Evolutionary conservation across 208 protist species (phyloP).

Genomic region (Leptomonas pyrrhocoris): DNA sequence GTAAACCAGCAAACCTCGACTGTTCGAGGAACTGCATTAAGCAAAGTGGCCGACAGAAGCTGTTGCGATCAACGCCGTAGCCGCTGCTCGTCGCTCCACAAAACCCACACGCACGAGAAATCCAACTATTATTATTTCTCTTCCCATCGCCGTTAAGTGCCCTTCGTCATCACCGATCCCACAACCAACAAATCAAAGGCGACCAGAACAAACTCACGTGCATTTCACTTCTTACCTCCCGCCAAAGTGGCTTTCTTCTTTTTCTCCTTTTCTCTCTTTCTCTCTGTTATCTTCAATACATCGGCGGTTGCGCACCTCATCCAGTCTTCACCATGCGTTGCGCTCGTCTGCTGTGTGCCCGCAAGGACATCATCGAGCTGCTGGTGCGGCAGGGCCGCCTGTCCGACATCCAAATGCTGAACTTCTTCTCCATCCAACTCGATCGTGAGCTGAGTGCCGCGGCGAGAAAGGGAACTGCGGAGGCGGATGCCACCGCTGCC

Average conservation of each 20-base stretch:
- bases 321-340: constrained; percentile 22
- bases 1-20: too few relatives aligned
- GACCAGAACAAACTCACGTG: too few relatives aligned
- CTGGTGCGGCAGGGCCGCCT: constrained; percentile 68
- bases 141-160: too few relatives aligned
- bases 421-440: constrained; percentile 63
- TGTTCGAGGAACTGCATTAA: too few relatives aligned
- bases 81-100: too few relatives aligned
- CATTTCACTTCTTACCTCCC: not conserved
- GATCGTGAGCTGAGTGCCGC: constrained; percentile 21
- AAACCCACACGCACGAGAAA: too few relatives aligned
- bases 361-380: constrained; percentile 66
- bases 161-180: too few relatives aligned
- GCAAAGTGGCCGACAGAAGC: too few relatives aligned
- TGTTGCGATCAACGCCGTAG: too few relatives aligned
- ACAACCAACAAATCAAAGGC: too few relatives aligned
- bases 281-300: not conserved
- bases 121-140: too few relatives aligned
- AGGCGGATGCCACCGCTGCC: not conserved
- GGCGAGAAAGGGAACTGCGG: not conserved
- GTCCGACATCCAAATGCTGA: constrained; percentile 68
- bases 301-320: too few relatives aligned
- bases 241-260: not conserved
- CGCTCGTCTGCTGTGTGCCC: constrained; percentile 28
- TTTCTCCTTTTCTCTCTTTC: constrained; percentile 11